Conservation (phyloP, 768 basidiomycete genomes). For the Russula olivacea region DNA sequence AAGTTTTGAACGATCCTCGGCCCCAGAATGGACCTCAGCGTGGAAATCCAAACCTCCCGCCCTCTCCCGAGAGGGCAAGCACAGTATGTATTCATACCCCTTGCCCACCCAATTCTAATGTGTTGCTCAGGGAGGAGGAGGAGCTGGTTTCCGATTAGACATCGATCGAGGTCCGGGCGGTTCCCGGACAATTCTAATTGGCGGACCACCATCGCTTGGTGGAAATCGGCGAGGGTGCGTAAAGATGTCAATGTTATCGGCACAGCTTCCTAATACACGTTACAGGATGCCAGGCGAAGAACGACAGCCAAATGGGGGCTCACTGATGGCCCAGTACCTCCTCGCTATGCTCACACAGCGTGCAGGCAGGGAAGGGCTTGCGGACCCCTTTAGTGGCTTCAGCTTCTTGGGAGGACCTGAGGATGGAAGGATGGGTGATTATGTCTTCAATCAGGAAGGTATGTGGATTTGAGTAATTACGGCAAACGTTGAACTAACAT, state of each 20-base stretch:
- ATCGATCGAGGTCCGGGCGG: conserved; percentile 32
- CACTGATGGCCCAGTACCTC: conserved; percentile 68
- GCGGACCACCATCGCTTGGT: conserved; percentile 31
- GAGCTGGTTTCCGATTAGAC: conserved; percentile 34
- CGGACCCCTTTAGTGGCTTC: conserved; percentile 38
- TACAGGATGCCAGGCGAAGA: conserved; percentile 32
- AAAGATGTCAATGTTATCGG: conserved; percentile 14
- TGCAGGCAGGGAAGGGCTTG: conserved; percentile 39
- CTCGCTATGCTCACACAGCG: conserved; percentile 49
- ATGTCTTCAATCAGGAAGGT: conserved; percentile 91
- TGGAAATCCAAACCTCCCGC: not conserved
- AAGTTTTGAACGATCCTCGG: conserved; percentile 8
- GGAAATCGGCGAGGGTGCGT: conserved; percentile 24
- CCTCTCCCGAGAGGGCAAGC: conserved; percentile 7
- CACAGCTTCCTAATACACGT: conserved; percentile 29
- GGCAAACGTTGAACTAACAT: not conserved
- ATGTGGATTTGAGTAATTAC: conserved; percentile 17
- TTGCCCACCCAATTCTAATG: conserved; percentile 11
- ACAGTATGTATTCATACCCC: conserved; percentile 22
- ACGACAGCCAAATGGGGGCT: conserved; percentile 45
- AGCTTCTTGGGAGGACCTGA: conserved; percentile 36
- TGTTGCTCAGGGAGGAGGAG: conserved; percentile 25
- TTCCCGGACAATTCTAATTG: conserved; percentile 36
- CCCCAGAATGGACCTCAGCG: conserved; percentile 7
- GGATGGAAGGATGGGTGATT: conserved; percentile 75